These are phyloP conservation scores for Termitomyces sp. DNA, from an alignment of 768 basidiomycete species.

Conservation along the genomic window DNA sequence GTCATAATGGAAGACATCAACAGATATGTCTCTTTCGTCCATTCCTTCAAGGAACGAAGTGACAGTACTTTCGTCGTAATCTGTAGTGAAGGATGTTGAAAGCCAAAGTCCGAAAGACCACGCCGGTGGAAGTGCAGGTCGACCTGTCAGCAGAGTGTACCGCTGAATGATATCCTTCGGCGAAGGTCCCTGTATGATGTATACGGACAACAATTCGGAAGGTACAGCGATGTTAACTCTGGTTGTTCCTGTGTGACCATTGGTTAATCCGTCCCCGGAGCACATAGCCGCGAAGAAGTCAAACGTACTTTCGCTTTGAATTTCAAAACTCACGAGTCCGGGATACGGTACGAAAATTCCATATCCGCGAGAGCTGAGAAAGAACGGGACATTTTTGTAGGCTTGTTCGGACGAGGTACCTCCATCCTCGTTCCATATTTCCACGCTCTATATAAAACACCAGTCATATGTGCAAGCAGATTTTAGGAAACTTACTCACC, in stretches of 20 bases:
- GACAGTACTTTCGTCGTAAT: constrained; percentile 39
- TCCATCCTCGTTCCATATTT: constrained; percentile 32
- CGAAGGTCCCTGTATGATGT: constrained; percentile 34
- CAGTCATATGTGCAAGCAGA: neutral
- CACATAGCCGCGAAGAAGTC: constrained; percentile 7
- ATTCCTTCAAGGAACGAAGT: constrained; percentile 38
- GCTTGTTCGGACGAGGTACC: constrained; percentile 33
- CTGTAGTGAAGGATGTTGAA: constrained; percentile 41
- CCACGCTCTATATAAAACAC: constrained; percentile 18
- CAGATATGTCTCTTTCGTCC: constrained; percentile 29
- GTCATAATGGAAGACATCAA: constrained; percentile 41
- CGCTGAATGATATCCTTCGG: constrained; percentile 23
- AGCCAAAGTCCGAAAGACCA: constrained; percentile 48
- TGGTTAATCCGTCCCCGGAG: neutral
- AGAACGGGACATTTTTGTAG: constrained; percentile 32
- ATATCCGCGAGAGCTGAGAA: constrained; percentile 34
- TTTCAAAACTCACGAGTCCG: constrained; percentile 42
- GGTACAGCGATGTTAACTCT: constrained; percentile 29
- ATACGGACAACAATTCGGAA: constrained; percentile 32
- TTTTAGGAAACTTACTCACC: constrained; percentile 8
- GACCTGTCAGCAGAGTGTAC: constrained; percentile 32
- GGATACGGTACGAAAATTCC: constrained; percentile 41
- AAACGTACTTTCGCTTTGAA: constrained; percentile 33
- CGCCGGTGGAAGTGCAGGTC: constrained; percentile 37
- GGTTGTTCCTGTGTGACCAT: constrained; percentile 15